phyloP scores from a whole-genome alignment of 352 stramenopile genomes.

The Phytopythium aichiense region DNA sequence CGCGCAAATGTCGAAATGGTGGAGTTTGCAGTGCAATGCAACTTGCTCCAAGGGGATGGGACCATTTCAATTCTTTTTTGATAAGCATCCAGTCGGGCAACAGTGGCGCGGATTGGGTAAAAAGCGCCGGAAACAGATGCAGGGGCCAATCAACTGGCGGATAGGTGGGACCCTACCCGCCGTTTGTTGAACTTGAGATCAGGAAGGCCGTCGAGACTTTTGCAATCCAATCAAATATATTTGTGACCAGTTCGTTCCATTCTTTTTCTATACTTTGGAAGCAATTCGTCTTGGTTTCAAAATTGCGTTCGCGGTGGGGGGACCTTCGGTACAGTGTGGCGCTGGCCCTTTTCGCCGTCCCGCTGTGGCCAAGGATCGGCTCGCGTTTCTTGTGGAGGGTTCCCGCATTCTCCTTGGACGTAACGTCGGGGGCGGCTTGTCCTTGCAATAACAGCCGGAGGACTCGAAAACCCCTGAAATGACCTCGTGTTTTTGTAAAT shows the following conservation, averaged over 20 bases:
- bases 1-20: not conserved
- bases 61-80: not conserved
- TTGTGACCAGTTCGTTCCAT: not conserved
- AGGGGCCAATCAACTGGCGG: not conserved
- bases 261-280: not conserved
- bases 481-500: too few relatives aligned
- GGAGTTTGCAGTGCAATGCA: not conserved
- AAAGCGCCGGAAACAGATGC: not conserved
- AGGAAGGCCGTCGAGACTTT: not conserved
- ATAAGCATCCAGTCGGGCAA: not conserved
- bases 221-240: not conserved
- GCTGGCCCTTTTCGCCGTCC: not conserved
- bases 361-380: too few relatives aligned
- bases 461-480: too few relatives aligned
- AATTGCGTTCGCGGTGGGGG: conserved; percentile 1
- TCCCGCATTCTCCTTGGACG: too few relatives aligned
- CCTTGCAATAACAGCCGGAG: too few relatives aligned
- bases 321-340: not conserved
- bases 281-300: not conserved
- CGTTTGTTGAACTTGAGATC: not conserved
- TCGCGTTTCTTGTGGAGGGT: too few relatives aligned
- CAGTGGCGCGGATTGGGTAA: not conserved
- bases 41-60: not conserved
- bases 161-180: not conserved
- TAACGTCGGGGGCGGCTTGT: too few relatives aligned